Evolutionary conservation across 768 basidiomycete species (phyloP), one percentile per base, ranked within the genome.

Genomic region (Leccinum disarticulatum): DNA sequence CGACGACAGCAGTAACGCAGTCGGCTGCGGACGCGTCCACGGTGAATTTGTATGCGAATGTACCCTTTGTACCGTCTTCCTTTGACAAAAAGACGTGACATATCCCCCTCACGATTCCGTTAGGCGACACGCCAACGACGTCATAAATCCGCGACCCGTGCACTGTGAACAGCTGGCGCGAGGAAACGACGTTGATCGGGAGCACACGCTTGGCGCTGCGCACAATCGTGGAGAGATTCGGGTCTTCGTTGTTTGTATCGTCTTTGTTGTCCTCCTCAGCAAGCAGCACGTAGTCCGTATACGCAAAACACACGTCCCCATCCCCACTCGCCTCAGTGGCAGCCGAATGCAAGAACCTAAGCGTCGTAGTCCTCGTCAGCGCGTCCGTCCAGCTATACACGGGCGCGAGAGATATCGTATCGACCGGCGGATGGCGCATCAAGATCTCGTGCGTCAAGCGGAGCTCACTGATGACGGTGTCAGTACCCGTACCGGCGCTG

Each of bases 301-400:
- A 69, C 0, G 52, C 53, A 43, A 69, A 36, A 36, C 6, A 36
- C 14, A 36, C 35, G 31, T 31, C 31, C 31, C 31, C 31, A 10
- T 31, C 31, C 31, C 31, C 31, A 22, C 6, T 15, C 14, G 15
- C 15, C 6, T 13, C 15, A 36, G 14, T 36, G 36, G 6, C 15
- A 38, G 17, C 36, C 15, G 68, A 55, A 31, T 69, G 60, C 55
- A 68, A 49, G 58, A 69, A 68, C 9, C 67, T 60, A 56, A 69
- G 62, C n/a, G 62, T 64, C 25, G 57, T 66, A 15, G 65, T 27
- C 2, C 8, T 13, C 5, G 61, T 61, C 4, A 43, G 27, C 2
- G 61, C 58, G 28, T 69, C 62, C 41, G 35, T 31, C 4, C 55
- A 33, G 51, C 56, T 36, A 41, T 65, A 60, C 31, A 68, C 60